A percentile compares a stretch with the other conserved stretches of the same genome.
These are phyloP conservation scores for Piper betle DNA, from an alignment of 164 flowering plant genomes.

Conservation along the genomic window DNA sequence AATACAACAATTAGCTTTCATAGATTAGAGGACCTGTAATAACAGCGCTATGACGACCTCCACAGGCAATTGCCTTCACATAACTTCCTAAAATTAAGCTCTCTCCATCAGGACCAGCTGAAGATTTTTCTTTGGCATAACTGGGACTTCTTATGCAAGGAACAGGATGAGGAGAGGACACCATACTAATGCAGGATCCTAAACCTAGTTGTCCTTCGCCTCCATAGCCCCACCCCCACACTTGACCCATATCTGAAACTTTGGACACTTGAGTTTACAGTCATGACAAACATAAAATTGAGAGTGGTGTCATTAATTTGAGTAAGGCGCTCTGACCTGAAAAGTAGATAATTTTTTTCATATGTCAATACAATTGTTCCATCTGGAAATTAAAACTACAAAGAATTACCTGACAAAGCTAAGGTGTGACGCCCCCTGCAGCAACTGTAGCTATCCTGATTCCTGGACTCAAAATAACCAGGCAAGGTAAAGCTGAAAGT, in stretches of 20 bases:
- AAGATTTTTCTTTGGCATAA: constrained; percentile 39
- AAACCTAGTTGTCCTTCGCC: constrained; percentile 98
- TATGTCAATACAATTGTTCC: neutral
- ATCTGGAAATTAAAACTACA: neutral
- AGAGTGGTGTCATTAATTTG: neutral
- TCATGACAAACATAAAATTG: neutral
- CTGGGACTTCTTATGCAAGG: constrained; percentile 61
- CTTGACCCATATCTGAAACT: constrained; percentile 92
- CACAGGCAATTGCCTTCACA: constrained; percentile 86
- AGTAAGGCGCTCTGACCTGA: neutral
- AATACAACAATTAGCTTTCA: neutral
- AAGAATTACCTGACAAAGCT: constrained; percentile 71
- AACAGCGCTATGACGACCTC: constrained; percentile 91
- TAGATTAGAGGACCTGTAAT: constrained; percentile 54
- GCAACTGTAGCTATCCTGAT: constrained; percentile 73
- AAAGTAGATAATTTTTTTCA: too few relatives aligned
- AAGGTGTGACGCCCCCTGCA: constrained; percentile 98
- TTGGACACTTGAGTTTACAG: constrained; percentile 7
- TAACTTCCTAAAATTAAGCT: constrained; percentile 64
- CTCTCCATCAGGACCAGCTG: constrained; percentile 29
- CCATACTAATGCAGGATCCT: constrained; percentile 90
- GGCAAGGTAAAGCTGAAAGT: constrained; percentile 76
- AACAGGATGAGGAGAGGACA: constrained; percentile 88
- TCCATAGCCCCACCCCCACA: constrained; percentile 99
- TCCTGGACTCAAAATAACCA: constrained; percentile 70